Evolutionary conservation across 2,329 filamentous ascomycete species (phyloP).

Genomic region (Sporothrix luriei): DNA sequence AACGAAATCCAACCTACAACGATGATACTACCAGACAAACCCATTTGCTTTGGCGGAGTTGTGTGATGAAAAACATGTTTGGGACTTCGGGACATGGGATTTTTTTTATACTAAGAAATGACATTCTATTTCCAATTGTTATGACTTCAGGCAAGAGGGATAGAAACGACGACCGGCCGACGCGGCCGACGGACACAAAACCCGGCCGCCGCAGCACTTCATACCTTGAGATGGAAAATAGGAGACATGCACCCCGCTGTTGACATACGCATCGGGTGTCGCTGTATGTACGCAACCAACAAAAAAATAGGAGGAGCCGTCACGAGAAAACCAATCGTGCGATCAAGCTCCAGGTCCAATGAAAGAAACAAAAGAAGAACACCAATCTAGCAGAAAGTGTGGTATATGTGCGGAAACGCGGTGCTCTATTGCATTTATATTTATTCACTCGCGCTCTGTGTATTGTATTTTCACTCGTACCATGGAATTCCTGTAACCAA

Average conservation of each 20-base stretch:
- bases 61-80: constrained; percentile 31
- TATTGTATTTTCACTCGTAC: too few relatives aligned
- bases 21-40: constrained; percentile 34
- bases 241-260: constrained; percentile 26
- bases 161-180: constrained; percentile 13
- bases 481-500: too few relatives aligned
- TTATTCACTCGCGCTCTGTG: too few relatives aligned
- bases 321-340: constrained; percentile 29
- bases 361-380: constrained; percentile 25
- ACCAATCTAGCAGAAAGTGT: background rate
- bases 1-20: constrained; percentile 36
- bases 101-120: constrained; percentile 17
- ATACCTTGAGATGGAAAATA: constrained; percentile 16
- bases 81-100: constrained; percentile 28
- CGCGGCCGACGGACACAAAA: background rate
- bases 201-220: constrained; percentile 14
- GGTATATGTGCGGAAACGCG: background rate
- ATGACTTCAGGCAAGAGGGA: constrained; percentile 18
- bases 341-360: constrained; percentile 15
- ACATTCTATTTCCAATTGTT: constrained; percentile 3
- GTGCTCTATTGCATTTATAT: background rate
- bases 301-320: constrained; percentile 17
- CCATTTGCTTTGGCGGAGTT: constrained; percentile 32
- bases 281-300: constrained; percentile 30
- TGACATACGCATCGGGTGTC: background rate